phyloP scores from a whole-genome alignment of 352 stramenopile genomes.

The Globisporangium apiculatum region DNA sequence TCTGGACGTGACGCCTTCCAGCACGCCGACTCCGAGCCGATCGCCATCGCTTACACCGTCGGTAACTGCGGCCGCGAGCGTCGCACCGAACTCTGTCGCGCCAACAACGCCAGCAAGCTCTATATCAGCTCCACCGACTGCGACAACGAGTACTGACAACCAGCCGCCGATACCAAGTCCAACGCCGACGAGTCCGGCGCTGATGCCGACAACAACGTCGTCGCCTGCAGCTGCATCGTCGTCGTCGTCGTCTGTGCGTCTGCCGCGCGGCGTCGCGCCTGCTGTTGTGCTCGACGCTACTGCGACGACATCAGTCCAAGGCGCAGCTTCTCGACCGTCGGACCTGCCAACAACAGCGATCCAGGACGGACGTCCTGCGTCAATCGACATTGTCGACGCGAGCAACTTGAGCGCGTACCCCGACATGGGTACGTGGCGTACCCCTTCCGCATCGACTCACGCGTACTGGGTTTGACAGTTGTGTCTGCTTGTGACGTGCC shows the following conservation, averaged over 20 bases:
- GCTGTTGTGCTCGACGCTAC: neutral
- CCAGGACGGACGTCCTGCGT: neutral
- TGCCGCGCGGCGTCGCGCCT: neutral
- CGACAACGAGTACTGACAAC: too few relatives aligned
- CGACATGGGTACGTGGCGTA: constrained; percentile 4
- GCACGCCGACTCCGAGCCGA: neutral
- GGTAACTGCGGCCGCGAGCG: neutral
- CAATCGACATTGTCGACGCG: neutral
- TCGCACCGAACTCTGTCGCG: neutral
- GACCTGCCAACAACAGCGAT: constrained; percentile 3
- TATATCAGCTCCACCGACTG: too few relatives aligned
- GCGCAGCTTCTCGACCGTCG: neutral
- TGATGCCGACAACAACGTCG: constrained; percentile 4
- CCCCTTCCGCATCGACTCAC: too few relatives aligned
- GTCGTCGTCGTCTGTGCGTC: neutral
- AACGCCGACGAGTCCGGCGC: neutral
- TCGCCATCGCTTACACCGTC: neutral
- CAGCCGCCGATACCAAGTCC: neutral
- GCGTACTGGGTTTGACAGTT: too few relatives aligned
- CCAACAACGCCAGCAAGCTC: neutral
- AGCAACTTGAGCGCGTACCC: constrained; percentile 8
- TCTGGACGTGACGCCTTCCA: neutral
- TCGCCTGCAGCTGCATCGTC: neutral
- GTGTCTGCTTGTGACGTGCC: neutral
- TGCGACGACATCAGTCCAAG: neutral